phyloP scores from a whole-genome alignment of 1,139 yeast genomes.

The Candida tunisiensis region DNA sequence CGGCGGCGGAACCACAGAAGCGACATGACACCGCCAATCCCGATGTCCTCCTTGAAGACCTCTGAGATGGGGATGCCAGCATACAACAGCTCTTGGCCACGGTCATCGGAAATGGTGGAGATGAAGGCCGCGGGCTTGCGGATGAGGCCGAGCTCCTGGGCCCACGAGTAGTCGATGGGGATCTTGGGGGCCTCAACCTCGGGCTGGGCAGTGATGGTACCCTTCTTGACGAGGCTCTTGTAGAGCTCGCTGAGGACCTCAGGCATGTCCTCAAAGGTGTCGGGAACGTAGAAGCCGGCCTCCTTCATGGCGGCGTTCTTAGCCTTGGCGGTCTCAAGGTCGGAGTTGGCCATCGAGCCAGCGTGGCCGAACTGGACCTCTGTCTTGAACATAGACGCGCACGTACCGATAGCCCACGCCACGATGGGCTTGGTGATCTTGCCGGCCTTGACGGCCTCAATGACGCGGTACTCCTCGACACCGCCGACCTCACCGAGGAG shows the following conservation, averaged over 20 bases:
- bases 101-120: conserved; percentile 30
- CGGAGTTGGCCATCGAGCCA: conserved; percentile 30
- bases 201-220: conserved; percentile 20
- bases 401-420: conserved; percentile 33
- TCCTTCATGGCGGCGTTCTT: conserved; percentile 30
- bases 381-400: conserved; percentile 31
- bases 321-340: conserved; percentile 26
- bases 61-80: conserved; percentile 31
- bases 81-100: conserved; percentile 29
- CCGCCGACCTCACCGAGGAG: conserved; percentile 31
- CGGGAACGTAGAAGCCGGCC: conserved; percentile 28
- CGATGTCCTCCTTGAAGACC: conserved; percentile 30
- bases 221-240: conserved; percentile 20
- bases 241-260: conserved; percentile 22
- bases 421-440: conserved; percentile 28
- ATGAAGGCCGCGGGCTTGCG: conserved; percentile 32
- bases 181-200: conserved; percentile 31
- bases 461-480: conserved; percentile 31
- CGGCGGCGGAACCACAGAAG: conserved; percentile 30
- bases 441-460: conserved; percentile 28
- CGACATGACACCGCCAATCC: conserved; percentile 32
- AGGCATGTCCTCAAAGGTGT: conserved; percentile 29
- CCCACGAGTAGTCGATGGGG: conserved; percentile 32
- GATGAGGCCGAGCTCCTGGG: conserved; percentile 29
- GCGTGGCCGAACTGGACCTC: conserved; percentile 34